Evolutionary conservation across 2,329 filamentous ascomycete species (phyloP), one percentile per base, ranked within the genome.

Genomic region (Ophiostoma angusticollis): DNA sequence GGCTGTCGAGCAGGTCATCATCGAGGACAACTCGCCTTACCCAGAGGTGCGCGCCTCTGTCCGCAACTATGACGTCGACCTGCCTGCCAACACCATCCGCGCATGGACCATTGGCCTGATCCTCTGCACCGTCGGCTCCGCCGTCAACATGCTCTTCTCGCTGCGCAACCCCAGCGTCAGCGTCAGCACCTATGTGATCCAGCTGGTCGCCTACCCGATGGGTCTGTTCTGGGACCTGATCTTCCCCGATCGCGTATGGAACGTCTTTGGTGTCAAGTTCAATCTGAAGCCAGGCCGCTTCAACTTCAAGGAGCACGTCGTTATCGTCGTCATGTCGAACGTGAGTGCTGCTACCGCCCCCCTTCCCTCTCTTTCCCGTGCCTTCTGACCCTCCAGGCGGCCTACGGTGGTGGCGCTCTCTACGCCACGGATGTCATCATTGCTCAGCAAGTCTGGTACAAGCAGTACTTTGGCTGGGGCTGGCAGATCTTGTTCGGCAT

Each of bases 11-110:
- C 66, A 70, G 48, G 69, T 72, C 33, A 57, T 71, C 42, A 62
- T 77, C 50, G 66, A 78, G 52, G 74, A 80, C 41, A 74, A 80
- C 54, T 80, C 75, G 34, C 76, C 76, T 3, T 80, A 80, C 50
- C 72, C 74, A 27, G 75, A 80, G 59, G 73, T 77, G 54, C 48
- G 62, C 51, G 39, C 33, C 24, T 33, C 33, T 21, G 42, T 45
- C 21, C 42, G 42, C 42, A 45, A 44, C 37, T 45, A 45, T 37
- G 42, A 45, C 17, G 42, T 42, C 33, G 42, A 78, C 48, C 61
- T 78, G 18, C 70, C 74, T n/a, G 65, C 66, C 48, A 79, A 77
- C 52, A 78, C 74, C 4, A 61, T 78, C 41, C 72, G 74, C 16
- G 70, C 72, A 28, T 78, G 74, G 74, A 46, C 53, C 6, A 70